Evolutionary conservation across 495 filamentous ascomycete genomes (phyloP), one percentile per base, ranked within the genome.

Genomic region (Penicillium coffeae): DNA sequence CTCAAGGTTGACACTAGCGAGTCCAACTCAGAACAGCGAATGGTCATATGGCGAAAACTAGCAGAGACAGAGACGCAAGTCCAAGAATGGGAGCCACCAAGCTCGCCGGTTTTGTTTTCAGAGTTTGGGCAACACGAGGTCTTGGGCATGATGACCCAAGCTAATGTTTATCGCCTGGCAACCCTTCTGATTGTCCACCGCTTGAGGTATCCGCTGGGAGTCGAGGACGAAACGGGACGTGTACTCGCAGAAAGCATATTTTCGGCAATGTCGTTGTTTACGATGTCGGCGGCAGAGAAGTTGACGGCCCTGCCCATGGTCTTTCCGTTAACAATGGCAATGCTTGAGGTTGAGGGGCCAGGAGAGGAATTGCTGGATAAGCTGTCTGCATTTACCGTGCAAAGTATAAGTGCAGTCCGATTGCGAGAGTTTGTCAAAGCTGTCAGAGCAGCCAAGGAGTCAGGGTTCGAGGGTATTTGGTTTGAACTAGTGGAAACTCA

Each of bases 161-260:
- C 67, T 6, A 59, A 51, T 16, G 52, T 63, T 3, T 70, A 70
- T 48, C 58, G 65, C 2, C 42, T 62, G 2, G 65, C 60, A 1
- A 57, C 42, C 20, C 58, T 70, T 10, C 47, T 70, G 16, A 33
- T 67, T 13, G 57, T 66, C 38, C 67, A 70, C 27, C 61, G 63
- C 1, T 48, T 67, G 36, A 65, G 67, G 30, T 63, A 62, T 34
- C 55, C 63, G 8, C 48, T 69, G 0, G 62, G 62, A 12, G 37
- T 57, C 20, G 48, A 63, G 22, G 52, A 67, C 25, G 55, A 49
- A 7, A 25, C 47, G 0, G 64, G 50, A 18, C 22, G 27, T 21
- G 47, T 34, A 20, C 46, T 59, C 25, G 65, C 65, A 13, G 55
- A 53, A 16, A 47, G 51, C 16, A 69, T 69, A 3, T 57, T 69